These are phyloP conservation scores for Fonsecaea monophora DNA, from an alignment of 2,329 filamentous ascomycete species.

Conservation along the genomic window DNA sequence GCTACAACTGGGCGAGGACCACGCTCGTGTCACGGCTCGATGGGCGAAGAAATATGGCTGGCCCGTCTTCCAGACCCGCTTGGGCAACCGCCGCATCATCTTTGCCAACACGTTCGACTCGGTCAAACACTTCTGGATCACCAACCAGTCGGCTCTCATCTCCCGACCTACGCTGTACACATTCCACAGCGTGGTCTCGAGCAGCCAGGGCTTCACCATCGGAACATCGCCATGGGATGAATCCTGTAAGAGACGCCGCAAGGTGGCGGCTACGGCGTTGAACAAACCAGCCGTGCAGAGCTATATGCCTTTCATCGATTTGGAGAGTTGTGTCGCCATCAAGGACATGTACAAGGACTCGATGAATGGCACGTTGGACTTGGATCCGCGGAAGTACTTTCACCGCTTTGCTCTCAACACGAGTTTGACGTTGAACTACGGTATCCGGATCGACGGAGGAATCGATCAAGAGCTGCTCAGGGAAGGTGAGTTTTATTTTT, in stretches of 20 bases:
- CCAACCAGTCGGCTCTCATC: slow-evolving; percentile 77
- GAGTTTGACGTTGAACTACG: slow-evolving; percentile 78
- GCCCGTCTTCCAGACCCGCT: slow-evolving; percentile 64
- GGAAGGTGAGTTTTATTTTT: slow-evolving; percentile 52
- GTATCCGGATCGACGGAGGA: slow-evolving; percentile 74
- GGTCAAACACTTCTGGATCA: slow-evolving; percentile 76
- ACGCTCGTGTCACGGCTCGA: slow-evolving; percentile 61
- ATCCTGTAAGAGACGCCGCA: slow-evolving; percentile 76
- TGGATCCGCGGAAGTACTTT: slow-evolving; percentile 76
- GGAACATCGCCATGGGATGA: slow-evolving; percentile 86
- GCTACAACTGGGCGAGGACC: slow-evolving; percentile 64
- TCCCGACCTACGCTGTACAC: slow-evolving; percentile 80
- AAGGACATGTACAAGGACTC: slow-evolving; percentile 73
- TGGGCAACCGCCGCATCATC: slow-evolving; percentile 65
- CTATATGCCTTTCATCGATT: slow-evolving; percentile 82
- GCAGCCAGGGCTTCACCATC: slow-evolving; percentile 79
- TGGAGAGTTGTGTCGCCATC: slow-evolving; percentile 75
- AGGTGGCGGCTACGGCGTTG: slow-evolving; percentile 78
- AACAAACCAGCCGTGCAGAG: slow-evolving; percentile 77
- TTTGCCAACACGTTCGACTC: slow-evolving; percentile 81
- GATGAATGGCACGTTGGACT: slow-evolving; percentile 64
- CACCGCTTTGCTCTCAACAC: slow-evolving; percentile 79
- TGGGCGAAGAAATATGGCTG: slow-evolving; percentile 66
- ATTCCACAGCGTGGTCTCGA: slow-evolving; percentile 79
- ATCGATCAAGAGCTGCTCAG: slow-evolving; percentile 70